Percentiles rank a stretch among this genome's conserved stretches.
Conservation (phyloP, 805 yeast species). For the Lachancea cidri region DNA sequence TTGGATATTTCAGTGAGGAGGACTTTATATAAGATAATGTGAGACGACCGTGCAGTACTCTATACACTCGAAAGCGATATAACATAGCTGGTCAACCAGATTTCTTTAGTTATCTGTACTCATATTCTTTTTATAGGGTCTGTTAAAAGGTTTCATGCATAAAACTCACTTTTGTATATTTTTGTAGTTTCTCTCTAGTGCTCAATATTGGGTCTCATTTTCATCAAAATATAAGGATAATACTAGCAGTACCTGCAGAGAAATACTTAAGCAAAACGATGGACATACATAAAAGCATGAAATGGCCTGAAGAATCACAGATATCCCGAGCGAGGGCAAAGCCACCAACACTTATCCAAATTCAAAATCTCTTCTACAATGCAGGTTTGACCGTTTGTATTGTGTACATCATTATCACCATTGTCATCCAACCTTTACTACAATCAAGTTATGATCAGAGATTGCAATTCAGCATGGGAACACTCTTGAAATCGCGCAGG, state of each 20-base stretch:
- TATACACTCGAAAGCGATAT: no score
- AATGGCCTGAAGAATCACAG: constrained; percentile 25
- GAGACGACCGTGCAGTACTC: no score
- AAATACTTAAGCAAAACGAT: background rate
- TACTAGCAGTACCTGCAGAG: no score
- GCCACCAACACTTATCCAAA: constrained; percentile 17
- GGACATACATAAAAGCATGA: background rate
- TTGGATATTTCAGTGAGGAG: no score
- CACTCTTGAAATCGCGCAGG: constrained; percentile 28
- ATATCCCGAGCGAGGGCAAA: constrained; percentile 19
- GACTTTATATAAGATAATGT: no score
- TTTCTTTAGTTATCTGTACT: background rate
- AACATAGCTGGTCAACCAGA: no score
- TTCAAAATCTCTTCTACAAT: constrained; percentile 29
- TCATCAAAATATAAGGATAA: no score
- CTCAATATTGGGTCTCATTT: no score
- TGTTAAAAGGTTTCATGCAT: no score
- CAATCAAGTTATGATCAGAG: constrained; percentile 38
- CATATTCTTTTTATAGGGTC: no score
- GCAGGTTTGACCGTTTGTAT: constrained; percentile 24
- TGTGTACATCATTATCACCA: constrained; percentile 16
- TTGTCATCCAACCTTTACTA: constrained; percentile 39
- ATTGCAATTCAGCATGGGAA: constrained; percentile 28
- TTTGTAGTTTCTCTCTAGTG: no score
- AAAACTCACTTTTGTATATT: no score